Evolutionary conservation across 106 monocot species (phyloP).

Genomic region (Amphibolis antarctica): DNA sequence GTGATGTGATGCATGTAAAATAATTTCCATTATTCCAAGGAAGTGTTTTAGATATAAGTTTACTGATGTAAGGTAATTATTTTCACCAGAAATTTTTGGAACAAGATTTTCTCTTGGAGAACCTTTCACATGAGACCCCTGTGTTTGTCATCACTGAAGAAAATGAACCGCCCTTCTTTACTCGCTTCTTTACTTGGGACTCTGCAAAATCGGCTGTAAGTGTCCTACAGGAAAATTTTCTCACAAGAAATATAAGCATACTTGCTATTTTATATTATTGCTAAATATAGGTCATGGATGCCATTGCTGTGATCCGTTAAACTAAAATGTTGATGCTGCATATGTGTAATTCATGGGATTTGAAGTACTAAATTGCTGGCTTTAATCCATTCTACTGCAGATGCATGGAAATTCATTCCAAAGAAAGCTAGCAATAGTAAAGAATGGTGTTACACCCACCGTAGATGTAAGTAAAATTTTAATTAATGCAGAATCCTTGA

Average conservation of each 20-base stretch:
- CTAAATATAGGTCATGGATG: background rate
- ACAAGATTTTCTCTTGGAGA: conserved; percentile 15
- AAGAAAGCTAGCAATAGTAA: conserved; percentile 79
- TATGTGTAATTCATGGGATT: background rate
- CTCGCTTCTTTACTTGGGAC: conserved; percentile 88
- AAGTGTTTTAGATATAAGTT: background rate
- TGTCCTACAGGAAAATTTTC: conserved; percentile 1
- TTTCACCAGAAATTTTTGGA: conserved; percentile 75
- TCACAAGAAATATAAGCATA: background rate
- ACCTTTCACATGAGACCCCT: conserved; percentile 50
- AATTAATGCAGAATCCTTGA: too few species aligned
- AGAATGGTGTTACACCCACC: conserved; percentile 47
- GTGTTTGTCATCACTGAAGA: conserved; percentile 68
- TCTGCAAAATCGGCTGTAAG: conserved; percentile 70
- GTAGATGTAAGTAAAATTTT: conserved; percentile 52
- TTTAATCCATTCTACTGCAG: conserved; percentile 4
- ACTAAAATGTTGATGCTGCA: background rate
- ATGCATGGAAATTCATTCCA: conserved; percentile 96
- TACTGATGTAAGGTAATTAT: conserved; percentile 5
- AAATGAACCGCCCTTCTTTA: conserved; percentile 80
- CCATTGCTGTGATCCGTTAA: background rate
- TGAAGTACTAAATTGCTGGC: background rate
- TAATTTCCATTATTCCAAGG: background rate
- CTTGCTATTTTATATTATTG: background rate
- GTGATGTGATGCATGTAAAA: background rate